These are phyloP conservation scores for Macrolepiota dolichaula DNA, from an alignment of 768 basidiomycete genomes.

Conservation along the genomic window DNA sequence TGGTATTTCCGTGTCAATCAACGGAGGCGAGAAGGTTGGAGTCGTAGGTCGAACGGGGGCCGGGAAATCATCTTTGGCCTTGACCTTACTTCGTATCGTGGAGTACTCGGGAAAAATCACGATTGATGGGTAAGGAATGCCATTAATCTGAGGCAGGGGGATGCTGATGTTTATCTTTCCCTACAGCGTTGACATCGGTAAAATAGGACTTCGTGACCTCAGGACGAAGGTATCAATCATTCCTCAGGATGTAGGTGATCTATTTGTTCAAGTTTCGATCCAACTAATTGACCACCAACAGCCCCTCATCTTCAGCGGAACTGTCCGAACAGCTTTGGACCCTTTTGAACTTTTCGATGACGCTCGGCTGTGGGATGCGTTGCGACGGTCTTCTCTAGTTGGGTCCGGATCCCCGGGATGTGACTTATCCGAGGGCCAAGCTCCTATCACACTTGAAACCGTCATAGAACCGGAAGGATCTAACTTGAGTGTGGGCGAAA, in stretches of 20 bases:
- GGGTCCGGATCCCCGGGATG: conserved; percentile 16
- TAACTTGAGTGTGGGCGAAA: conserved; percentile 70
- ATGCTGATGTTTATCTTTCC: conserved; percentile 14
- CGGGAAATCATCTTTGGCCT: conserved; percentile 60
- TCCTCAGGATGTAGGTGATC: conserved; percentile 59
- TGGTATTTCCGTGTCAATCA: conserved; percentile 55
- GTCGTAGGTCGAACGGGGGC: conserved; percentile 67
- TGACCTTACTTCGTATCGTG: conserved; percentile 65
- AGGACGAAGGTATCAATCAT: conserved; percentile 60
- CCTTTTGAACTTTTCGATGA: conserved; percentile 63
- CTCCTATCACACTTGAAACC: conserved; percentile 71
- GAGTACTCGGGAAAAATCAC: conserved; percentile 63
- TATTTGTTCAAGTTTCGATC: neutral
- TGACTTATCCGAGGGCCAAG: conserved; percentile 40
- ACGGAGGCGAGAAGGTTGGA: conserved; percentile 72
- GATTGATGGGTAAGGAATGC: conserved; percentile 51
- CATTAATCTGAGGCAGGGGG: neutral
- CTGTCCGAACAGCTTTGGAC: conserved; percentile 55
- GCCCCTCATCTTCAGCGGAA: conserved; percentile 27
- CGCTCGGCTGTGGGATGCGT: conserved; percentile 66
- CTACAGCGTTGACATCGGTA: conserved; percentile 57
- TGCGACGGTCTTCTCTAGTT: conserved; percentile 53
- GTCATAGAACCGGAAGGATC: conserved; percentile 72
- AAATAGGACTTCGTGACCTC: conserved; percentile 63
- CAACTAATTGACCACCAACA: neutral